A percentile compares a stretch with the other conserved stretches of the same genome.
These are phyloP conservation scores for Paramecium primaurelia DNA, from an alignment of 73 alveolate genomes.

Conservation along the genomic window DNA sequence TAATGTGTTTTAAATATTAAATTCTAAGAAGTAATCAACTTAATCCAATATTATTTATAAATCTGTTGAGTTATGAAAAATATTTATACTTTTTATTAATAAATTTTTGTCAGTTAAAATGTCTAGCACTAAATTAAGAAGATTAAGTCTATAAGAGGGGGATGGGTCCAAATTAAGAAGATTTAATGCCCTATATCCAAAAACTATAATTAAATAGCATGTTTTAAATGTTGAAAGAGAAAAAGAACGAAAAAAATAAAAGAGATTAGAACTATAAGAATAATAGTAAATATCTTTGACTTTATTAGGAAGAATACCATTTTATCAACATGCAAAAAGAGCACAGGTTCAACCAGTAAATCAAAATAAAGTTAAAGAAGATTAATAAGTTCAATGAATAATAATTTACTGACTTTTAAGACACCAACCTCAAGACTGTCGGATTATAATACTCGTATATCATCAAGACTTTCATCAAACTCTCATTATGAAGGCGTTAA, in stretches of 20 bases:
- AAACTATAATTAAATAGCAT: background rate
- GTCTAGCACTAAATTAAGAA: background rate
- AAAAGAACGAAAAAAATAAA: background rate
- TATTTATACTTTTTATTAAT: background rate
- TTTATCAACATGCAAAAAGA: background rate
- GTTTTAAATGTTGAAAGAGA: background rate
- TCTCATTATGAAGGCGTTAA: constrained; percentile 14
- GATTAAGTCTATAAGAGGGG: background rate
- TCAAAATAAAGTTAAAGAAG: background rate
- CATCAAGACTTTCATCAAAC: background rate
- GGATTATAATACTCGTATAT: background rate
- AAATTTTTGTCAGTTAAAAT: constrained; percentile 1
- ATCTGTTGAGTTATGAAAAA: background rate
- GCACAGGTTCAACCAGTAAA: background rate
- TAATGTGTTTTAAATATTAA: too few species aligned
- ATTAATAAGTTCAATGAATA: background rate
- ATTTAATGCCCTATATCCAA: constrained; percentile 27
- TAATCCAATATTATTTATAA: background rate
- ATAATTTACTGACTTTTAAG: background rate
- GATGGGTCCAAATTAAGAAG: constrained; percentile 24
- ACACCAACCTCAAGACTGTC: background rate
- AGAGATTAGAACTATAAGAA: background rate
- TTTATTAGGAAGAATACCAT: background rate
- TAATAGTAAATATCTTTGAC: background rate
- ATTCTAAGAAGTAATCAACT: too few species aligned